A percentile compares a stretch with the other conserved stretches of the same genome.
These are phyloP conservation scores for Biancaea sappan DNA, from an alignment of 306 rosid genomes.

Conservation along the genomic window DNA sequence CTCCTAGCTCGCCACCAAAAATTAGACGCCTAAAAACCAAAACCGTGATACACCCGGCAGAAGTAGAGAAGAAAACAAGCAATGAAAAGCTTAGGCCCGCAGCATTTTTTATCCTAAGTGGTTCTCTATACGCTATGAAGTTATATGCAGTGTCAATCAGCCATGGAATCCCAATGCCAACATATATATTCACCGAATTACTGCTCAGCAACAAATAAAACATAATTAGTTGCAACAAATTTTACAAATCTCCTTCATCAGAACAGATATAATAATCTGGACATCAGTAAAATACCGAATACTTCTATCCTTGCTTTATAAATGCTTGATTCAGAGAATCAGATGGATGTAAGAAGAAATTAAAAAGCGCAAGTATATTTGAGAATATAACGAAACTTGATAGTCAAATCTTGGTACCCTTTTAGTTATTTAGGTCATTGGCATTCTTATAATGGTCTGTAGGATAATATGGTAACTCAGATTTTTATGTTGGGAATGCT, in stretches of 20 bases:
- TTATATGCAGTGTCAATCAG: slow-evolving; percentile 83
- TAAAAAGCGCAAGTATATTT: background rate
- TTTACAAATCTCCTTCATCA: slow-evolving; percentile 3
- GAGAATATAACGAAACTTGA: background rate
- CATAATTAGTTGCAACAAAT: slow-evolving; percentile 16
- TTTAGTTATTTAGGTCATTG: slow-evolving; percentile 4
- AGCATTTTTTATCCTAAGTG: slow-evolving; percentile 73
- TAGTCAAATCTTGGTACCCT: background rate
- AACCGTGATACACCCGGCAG: slow-evolving; percentile 76
- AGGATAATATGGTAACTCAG: background rate
- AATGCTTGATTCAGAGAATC: background rate
- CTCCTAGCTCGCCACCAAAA: slow-evolving; percentile 94
- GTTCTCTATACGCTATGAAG: slow-evolving; percentile 68
- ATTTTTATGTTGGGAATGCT: background rate
- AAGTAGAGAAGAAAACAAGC: slow-evolving; percentile 79
- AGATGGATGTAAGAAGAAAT: slow-evolving; percentile 5
- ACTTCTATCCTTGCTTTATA: slow-evolving; percentile 15
- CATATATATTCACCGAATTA: slow-evolving; percentile 91
- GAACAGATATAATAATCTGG: slow-evolving; percentile 11
- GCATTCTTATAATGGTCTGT: background rate
- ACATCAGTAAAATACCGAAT: slow-evolving; percentile 8
- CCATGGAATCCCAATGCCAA: slow-evolving; percentile 98
- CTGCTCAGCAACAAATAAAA: slow-evolving; percentile 45
- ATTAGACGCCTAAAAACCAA: slow-evolving; percentile 75
- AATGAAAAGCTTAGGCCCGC: slow-evolving; percentile 83